phyloP scores from a whole-genome alignment of 148 eudicot genomes.

The Silene latifolia region DNA sequence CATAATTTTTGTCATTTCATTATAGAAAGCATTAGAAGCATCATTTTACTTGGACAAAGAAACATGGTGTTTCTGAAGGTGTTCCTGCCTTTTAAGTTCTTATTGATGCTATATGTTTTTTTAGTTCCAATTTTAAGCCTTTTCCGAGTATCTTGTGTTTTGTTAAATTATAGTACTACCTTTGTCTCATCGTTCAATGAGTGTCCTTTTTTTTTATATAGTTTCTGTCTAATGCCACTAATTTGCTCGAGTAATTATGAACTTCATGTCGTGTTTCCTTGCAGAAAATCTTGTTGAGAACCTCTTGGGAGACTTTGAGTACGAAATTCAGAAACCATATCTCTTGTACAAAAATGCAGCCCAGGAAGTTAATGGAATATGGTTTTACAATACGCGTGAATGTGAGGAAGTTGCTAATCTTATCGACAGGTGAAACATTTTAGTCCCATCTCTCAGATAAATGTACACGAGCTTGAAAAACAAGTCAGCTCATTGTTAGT shows the following conservation, averaged over 20 bases:
- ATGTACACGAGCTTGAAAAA: neutral
- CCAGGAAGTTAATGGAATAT: constrained; percentile 91
- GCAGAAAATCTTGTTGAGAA: constrained; percentile 90
- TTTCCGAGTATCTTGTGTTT: neutral
- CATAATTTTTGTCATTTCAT: neutral
- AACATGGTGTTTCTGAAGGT: neutral
- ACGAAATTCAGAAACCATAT: constrained; percentile 83
- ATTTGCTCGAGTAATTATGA: neutral
- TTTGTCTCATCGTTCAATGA: neutral
- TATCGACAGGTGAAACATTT: constrained; percentile 52
- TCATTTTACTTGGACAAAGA: neutral
- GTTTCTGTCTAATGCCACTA: neutral
- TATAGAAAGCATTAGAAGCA: neutral
- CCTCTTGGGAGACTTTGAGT: constrained; percentile 86
- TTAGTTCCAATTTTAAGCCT: neutral
- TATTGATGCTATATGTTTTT: neutral
- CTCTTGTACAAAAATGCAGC: constrained; percentile 77
- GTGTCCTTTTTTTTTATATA: neutral
- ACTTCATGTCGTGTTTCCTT: constrained; percentile 12
- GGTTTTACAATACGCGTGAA: constrained; percentile 88
- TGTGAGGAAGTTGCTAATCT: constrained; percentile 90
- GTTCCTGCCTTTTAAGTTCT: neutral
- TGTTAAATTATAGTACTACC: neutral
- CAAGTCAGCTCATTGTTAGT: neutral
- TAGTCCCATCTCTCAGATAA: neutral